Base-by-base conservation (phyloP, 1,284 basidiomycete genomes). In the Anthracocystis panici-leucophaei region DNA sequence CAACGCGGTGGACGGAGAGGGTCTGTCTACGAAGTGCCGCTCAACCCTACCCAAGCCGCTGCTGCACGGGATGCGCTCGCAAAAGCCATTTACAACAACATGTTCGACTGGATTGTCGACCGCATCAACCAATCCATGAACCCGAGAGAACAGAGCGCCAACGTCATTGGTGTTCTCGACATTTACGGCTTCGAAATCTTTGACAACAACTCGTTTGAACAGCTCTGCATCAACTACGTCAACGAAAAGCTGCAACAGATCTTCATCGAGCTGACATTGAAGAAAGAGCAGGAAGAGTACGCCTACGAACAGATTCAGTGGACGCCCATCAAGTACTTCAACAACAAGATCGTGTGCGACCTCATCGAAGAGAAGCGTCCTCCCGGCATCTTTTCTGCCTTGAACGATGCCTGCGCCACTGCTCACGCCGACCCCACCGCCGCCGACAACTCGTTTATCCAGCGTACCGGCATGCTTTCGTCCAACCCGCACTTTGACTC, bases 211-310 rank as follows among this genome's bases (percentile, higher is more conserved):
- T 97, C 94, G 8, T 98, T 98, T 84, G 96, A 98, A 85, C 95
- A 99, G 87, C 90, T 99, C 21, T 99, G 97, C 88, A 99, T 99
- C 89, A 99, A 99, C 88, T 99, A 99, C 83, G 97, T 99, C 88
- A 99, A 99, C 89, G 97, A 99, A 87, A 98, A 98, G 87, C 90
- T 87, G 27, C 95, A 97, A 81, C 97, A 99, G 86, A 81, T 99
- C 84, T 99, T 99, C 87, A 99, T 99, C 84, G 95, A 99, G 86
- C 89, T 99, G 54, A 99, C 97, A 0, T 89, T 99, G 81, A 99
- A 99, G 88, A 95, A 95, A 14, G 97, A 99, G 86, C 97, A 99
- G 86, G 97, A 99, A 85, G 97, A 99, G 87, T 99, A 99, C 83
- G 94, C 96, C 21, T 90, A 92, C 69, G 96, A 99, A 86, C 92